These are phyloP conservation scores for Rhododendron ovatum DNA, from an alignment of 148 eudicot species.

Conservation along the genomic window DNA sequence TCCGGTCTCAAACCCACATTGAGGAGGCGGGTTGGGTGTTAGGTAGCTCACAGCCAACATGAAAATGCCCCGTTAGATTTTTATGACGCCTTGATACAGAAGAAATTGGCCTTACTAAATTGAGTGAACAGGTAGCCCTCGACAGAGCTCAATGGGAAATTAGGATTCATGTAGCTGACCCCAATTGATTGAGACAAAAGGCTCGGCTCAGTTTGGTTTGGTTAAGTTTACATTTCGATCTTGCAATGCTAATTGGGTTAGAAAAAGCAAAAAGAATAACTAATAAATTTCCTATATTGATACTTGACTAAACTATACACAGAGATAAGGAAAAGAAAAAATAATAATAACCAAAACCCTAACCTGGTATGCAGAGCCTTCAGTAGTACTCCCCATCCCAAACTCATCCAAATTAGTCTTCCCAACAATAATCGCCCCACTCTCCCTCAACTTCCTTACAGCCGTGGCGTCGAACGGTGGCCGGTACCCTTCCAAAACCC, in stretches of 20 bases:
- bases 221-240: not conserved
- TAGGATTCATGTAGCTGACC: not conserved
- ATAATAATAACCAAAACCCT: not conserved
- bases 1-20: no score
- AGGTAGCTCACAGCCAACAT: no score
- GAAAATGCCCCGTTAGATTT: no score
- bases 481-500: constrained; percentile 58
- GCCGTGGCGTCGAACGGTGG: constrained; percentile 93
- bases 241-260: not conserved
- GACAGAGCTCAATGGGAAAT: not conserved
- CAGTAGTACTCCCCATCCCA: constrained; percentile 98
- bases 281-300: not conserved
- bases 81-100: not conserved
- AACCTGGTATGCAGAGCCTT: constrained; percentile 92
- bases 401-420: constrained; percentile 99
- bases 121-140: not conserved
- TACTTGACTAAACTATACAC: not conserved
- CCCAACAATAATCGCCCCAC: constrained; percentile 86
- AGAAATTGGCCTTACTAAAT: not conserved
- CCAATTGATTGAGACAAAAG: not conserved
- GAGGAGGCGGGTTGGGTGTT: no score
- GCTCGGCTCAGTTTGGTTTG: not conserved
- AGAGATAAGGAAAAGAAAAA: not conserved
- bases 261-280: not conserved
- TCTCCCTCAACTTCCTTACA: constrained; percentile 62